Percentiles rank a stretch among this genome's conserved stretches.
These are phyloP conservation scores for Scutellaria minor DNA, from an alignment of 257 asterid species.

Conservation along the genomic window DNA sequence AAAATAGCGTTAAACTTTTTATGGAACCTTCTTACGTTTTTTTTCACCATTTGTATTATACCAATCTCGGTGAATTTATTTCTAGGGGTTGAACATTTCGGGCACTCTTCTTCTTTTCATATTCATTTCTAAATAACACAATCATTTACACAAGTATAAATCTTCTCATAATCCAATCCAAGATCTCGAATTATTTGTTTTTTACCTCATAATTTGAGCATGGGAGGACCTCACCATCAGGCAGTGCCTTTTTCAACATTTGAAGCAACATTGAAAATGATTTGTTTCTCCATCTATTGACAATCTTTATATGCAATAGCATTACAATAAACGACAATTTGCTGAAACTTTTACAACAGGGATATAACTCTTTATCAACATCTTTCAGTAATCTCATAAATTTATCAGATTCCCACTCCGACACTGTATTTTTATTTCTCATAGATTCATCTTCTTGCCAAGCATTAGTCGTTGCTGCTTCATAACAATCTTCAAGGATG, in stretches of 20 bases:
- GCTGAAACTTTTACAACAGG: no score
- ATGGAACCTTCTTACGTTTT: neutral
- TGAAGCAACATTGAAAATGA: conserved; percentile 4
- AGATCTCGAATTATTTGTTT: no score
- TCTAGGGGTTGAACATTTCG: neutral
- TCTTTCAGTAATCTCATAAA: no score
- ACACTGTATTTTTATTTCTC: no score
- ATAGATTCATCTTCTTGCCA: no score
- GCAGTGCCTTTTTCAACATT: conserved; percentile 7
- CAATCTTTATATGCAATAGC: neutral
- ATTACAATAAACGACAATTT: neutral
- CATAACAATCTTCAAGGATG: conserved; percentile 11
- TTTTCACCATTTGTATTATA: neutral
- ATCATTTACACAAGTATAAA: neutral
- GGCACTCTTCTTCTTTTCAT: conserved; percentile 1
- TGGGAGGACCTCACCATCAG: neutral
- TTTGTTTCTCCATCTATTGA: neutral
- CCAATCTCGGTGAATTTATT: neutral
- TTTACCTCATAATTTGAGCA: neutral
- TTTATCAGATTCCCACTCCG: no score
- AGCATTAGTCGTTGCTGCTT: no score
- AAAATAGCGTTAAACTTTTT: no score
- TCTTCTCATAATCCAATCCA: neutral
- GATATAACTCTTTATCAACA: no score
- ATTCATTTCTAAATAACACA: neutral